Evolutionary conservation across 306 rosid species (phyloP), one percentile per base, ranked within the genome.

Genomic region (Medicago arabica): DNA sequence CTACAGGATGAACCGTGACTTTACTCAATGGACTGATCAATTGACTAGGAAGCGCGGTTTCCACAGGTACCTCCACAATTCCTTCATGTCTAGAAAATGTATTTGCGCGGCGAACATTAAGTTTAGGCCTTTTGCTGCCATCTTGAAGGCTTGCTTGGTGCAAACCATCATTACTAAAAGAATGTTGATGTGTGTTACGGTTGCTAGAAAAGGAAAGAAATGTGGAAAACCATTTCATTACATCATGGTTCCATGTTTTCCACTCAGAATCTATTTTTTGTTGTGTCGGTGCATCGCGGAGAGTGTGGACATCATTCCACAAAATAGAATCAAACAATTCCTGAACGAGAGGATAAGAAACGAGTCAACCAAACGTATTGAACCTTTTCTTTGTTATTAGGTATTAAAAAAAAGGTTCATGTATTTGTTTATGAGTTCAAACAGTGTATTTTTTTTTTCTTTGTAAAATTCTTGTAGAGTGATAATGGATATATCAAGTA

Each of bases 161-260:
- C n/a, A 81, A 71, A 61, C 76, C 72, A 76, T 89, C 85, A 79
- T 83, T 77, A 9, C 85, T 90, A 71, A 81, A 79, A n/a, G 72
- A 75, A 82, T 59, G 85, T 76, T 78, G 89, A 23, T 80, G 87
- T 51, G 54, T 53, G 44, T 82, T 87, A 61, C 68, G 85, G 68
- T 50, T 47, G 67, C 72, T 59, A 57, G 83, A 78, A 63, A 83
- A 17, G 59, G 90, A 87, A 80, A 84, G 75, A 69, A 85, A 85
- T 8, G 80, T 74, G 12, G 89, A 86, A 88, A 88, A 93, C 92
- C 90, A 89, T 78, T 91, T 91, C 87, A 81, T 86, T 55, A 87
- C 87, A 82, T 93, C 97, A 41, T 88, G 86, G 86, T 88, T 93
- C 96, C 94, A 88, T 34, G 90, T 89, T 88, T 87, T 86, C 98